These are phyloP conservation scores for Eleusine indica DNA, from an alignment of 176 grass and related monocot species.

Conservation along the genomic window DNA sequence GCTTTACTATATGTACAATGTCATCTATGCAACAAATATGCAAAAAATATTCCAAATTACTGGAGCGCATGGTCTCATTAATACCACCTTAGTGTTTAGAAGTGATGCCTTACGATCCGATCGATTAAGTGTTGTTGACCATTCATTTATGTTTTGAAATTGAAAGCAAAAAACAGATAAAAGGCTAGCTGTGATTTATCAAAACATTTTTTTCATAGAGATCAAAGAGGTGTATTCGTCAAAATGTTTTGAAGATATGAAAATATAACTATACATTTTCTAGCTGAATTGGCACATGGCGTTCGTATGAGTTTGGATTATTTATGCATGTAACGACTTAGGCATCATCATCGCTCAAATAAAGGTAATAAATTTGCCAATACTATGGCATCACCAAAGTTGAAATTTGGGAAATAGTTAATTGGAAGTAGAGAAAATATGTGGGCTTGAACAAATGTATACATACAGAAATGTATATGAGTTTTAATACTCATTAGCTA, in stretches of 20 bases:
- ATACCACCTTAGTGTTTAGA: background rate
- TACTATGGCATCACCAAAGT: background rate
- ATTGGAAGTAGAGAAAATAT: background rate
- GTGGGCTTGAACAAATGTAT: background rate
- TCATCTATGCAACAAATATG: background rate
- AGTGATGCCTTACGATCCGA: too few species aligned
- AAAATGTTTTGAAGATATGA: slow-evolving; percentile 11
- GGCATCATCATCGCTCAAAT: background rate
- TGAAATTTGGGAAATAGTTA: background rate
- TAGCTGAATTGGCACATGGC: background rate
- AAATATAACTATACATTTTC: background rate
- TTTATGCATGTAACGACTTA: background rate
- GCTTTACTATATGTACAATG: slow-evolving; percentile 13
- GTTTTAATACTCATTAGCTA: background rate
- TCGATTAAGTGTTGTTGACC: too few species aligned
- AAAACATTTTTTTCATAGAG: background rate
- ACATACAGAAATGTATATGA: background rate
- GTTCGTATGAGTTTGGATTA: background rate
- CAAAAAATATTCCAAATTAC: background rate
- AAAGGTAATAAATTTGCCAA: background rate
- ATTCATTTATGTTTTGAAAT: background rate
- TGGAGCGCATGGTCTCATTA: background rate
- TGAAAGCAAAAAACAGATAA: background rate
- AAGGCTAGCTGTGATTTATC: slow-evolving; percentile 6
- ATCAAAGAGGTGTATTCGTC: background rate